These are phyloP conservation scores for Tolypocladium tropicale DNA, from an alignment of 2,329 filamentous ascomycete species.

Conservation along the genomic window DNA sequence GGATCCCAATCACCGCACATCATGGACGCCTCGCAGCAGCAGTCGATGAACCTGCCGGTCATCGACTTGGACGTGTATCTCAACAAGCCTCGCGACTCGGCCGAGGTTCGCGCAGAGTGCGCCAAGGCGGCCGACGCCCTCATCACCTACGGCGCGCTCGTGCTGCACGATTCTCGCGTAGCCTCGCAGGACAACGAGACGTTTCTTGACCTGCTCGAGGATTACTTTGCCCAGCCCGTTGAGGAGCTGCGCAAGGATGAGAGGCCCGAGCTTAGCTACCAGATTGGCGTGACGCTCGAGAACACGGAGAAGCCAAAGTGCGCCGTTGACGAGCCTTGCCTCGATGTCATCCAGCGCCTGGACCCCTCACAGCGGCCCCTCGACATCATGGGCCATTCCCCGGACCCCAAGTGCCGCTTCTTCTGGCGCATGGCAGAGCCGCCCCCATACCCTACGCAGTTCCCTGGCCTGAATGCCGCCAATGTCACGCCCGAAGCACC, in stretches of 20 bases:
- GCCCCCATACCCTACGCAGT: slow-evolving; percentile 43
- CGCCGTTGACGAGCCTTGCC: slow-evolving; percentile 50
- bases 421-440: slow-evolving; percentile 50
- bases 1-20: background rate
- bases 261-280: slow-evolving; percentile 47
- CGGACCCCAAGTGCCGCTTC: slow-evolving; percentile 53
- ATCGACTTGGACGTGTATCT: slow-evolving; percentile 50
- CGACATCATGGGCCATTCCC: slow-evolving; percentile 44
- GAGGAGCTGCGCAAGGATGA: slow-evolving; percentile 37
- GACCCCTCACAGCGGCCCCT: slow-evolving; percentile 45
- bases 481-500: slow-evolving; percentile 43
- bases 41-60: slow-evolving; percentile 47
- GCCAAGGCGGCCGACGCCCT: slow-evolving; percentile 43
- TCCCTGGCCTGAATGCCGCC: slow-evolving; percentile 42
- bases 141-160: slow-evolving; percentile 48
- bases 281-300: slow-evolving; percentile 52
- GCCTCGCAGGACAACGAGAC: slow-evolving; percentile 42
- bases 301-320: slow-evolving; percentile 55
- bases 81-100: slow-evolving; percentile 27
- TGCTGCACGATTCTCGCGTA: slow-evolving; percentile 50
- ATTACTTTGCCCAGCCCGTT: slow-evolving; percentile 51
- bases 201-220: slow-evolving; percentile 53
- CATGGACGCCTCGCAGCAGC: slow-evolving; percentile 15
- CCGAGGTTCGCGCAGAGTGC: slow-evolving; percentile 40
- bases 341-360: slow-evolving; percentile 44